Evolutionary conservation across 1,284 basidiomycete genomes (phyloP).

Genomic region (Tylopilus orsonianus): DNA sequence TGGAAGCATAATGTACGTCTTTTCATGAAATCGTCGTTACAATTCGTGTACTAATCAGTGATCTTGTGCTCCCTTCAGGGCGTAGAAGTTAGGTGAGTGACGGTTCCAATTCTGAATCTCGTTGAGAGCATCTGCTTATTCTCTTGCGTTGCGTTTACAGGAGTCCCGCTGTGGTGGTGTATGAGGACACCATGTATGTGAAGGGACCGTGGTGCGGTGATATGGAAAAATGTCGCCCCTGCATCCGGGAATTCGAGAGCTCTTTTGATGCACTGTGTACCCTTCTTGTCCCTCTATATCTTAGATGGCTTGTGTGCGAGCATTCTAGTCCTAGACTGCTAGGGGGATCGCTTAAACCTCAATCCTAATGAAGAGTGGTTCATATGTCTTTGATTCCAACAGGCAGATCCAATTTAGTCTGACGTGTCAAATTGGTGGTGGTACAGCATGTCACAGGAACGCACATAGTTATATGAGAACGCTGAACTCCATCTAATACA

Average conservation of each 20-base stretch:
- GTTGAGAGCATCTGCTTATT: background rate
- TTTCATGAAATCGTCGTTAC: background rate
- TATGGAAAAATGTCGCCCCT: background rate
- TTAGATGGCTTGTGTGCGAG: background rate
- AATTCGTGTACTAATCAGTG: background rate
- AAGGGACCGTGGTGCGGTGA: constrained; percentile 4
- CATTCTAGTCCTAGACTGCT: too few species aligned
- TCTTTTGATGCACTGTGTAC: background rate
- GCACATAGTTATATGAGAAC: too few species aligned
- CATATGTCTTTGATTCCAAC: too few species aligned
- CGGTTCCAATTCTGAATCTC: background rate
- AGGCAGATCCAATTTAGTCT: too few species aligned
- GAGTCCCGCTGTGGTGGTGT: constrained; percentile 39
- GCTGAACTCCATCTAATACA: too few species aligned
- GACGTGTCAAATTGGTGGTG: too few species aligned
- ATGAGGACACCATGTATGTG: constrained; percentile 27
- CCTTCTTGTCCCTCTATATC: background rate
- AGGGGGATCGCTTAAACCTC: too few species aligned
- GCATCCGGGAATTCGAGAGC: background rate
- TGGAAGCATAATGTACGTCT: constrained; percentile 40
- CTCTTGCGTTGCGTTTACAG: constrained; percentile 18
- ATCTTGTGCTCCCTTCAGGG: constrained; percentile 18
- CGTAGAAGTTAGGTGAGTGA: constrained; percentile 28
- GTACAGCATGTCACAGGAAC: too few species aligned
- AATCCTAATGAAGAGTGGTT: too few species aligned